Evolutionary conservation across 371 early-diverging fungal species (phyloP).

Genomic region (Rhizomucor pusillus): DNA sequence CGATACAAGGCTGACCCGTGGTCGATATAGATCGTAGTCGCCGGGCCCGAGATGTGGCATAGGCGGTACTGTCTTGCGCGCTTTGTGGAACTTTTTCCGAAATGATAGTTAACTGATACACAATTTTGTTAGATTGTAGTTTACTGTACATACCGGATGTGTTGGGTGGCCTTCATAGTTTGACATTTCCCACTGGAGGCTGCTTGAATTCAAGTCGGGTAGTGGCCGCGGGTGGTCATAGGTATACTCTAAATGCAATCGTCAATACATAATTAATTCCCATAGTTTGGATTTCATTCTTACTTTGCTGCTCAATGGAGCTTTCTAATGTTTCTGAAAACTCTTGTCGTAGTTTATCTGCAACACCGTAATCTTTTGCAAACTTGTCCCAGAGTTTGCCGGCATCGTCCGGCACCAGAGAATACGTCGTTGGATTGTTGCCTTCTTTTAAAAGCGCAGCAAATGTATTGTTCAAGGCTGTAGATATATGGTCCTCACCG

Average conservation of each 20-base stretch:
- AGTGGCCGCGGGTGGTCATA: constrained; percentile 51
- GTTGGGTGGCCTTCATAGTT: constrained; percentile 75
- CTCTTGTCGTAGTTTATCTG: constrained; percentile 28
- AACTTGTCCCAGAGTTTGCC: constrained; percentile 35
- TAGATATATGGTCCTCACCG: background rate
- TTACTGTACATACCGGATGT: constrained; percentile 57
- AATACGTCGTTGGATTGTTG: background rate
- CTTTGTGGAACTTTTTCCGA: constrained; percentile 61
- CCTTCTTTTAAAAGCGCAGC: background rate
- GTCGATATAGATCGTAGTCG: constrained; percentile 43
- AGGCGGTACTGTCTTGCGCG: constrained; percentile 60
- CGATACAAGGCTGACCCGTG: constrained; percentile 48
- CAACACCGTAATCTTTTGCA: constrained; percentile 29
- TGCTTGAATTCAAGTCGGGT: constrained; percentile 45
- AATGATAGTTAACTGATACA: no score
- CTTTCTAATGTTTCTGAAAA: constrained; percentile 25
- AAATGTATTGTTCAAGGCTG: no score
- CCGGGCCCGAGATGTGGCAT: constrained; percentile 45
- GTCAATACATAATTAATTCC: background rate
- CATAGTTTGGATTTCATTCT: no score
- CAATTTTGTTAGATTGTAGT: background rate
- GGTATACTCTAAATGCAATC: constrained; percentile 26
- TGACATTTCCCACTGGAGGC: constrained; percentile 72
- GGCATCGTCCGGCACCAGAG: constrained; percentile 30
- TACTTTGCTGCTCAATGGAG: constrained; percentile 46